These are phyloP conservation scores for Lipomyces sp. DNA, from an alignment of 805 yeast genomes.

Conservation along the genomic window DNA sequence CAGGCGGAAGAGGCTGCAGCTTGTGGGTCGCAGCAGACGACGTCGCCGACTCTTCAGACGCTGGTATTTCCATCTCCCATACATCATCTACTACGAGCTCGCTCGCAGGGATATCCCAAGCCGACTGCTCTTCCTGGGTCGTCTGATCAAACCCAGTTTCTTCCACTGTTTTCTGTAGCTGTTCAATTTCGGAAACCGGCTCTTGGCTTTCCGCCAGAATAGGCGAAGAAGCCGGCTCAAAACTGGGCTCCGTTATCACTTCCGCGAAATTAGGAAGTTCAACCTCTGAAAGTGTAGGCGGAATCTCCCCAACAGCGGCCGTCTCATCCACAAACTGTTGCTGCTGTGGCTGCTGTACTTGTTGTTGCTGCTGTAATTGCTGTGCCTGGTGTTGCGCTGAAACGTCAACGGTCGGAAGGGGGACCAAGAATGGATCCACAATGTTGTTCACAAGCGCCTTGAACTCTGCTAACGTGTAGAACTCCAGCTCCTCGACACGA, in stretches of 20 bases:
- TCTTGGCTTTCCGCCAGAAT: background rate
- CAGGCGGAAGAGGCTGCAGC: conserved; percentile 24
- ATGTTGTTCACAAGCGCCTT: conserved; percentile 49
- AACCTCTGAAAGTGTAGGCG: background rate
- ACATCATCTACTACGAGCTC: background rate
- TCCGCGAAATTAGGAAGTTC: too few relatives aligned
- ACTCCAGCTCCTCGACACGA: conserved; percentile 54
- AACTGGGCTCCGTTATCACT: too few relatives aligned
- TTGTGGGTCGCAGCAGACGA: conserved; percentile 6
- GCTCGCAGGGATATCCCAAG: conserved; percentile 1
- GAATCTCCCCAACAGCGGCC: background rate
- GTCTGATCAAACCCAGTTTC: background rate
- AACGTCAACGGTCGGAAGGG: conserved; percentile 43
- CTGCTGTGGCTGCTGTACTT: conserved; percentile 1
- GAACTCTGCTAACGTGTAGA: conserved; percentile 52
- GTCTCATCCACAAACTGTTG: background rate
- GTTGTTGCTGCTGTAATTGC: background rate
- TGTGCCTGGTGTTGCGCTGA: background rate
- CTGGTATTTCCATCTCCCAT: background rate
- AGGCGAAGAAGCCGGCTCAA: conserved; percentile 6
- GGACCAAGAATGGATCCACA: conserved; percentile 59
- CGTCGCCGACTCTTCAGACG: conserved; percentile 1
- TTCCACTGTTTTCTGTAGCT: background rate
- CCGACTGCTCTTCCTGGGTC: background rate
- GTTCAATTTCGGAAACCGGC: background rate